Percentiles rank a stretch among this genome's conserved stretches.
These are phyloP conservation scores for Ascochyta pisi DNA, from an alignment of 2,329 filamentous ascomycete genomes.

Conservation along the genomic window DNA sequence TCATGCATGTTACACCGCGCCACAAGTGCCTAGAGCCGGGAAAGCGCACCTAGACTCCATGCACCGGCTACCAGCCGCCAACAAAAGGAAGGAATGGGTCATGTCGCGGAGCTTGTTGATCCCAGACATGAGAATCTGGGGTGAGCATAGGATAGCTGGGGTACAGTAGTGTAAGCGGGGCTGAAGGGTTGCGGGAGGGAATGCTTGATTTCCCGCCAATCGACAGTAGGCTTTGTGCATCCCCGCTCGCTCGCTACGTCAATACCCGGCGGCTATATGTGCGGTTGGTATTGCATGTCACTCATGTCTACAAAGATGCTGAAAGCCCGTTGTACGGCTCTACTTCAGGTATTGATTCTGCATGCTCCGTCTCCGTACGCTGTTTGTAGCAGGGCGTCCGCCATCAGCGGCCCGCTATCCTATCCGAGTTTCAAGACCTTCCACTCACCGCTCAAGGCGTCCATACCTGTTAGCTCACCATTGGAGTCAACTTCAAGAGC, in stretches of 20 bases:
- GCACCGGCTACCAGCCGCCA: background rate
- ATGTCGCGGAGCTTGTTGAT: constrained; percentile 19
- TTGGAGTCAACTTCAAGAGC: constrained; percentile 36
- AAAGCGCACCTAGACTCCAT: constrained; percentile 35
- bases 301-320: background rate
- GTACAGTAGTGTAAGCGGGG: constrained; percentile 30
- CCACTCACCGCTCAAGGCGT: constrained; percentile 46
- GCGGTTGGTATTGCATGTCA: background rate
- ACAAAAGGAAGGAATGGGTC: constrained; percentile 13
- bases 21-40: constrained; percentile 27
- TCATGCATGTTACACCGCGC: constrained; percentile 20
- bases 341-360: background rate
- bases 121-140: constrained; percentile 21
- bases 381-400: constrained; percentile 6
- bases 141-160: constrained; percentile 23
- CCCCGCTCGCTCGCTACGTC: constrained; percentile 4
- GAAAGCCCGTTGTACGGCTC: background rate
- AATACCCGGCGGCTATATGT: constrained; percentile 16
- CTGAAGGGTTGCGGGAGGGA: constrained; percentile 15
- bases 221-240: background rate
- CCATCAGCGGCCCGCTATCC: constrained; percentile 10
- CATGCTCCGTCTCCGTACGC: constrained; percentile 8
- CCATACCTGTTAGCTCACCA: constrained; percentile 39
- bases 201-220: constrained; percentile 35
- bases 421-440: constrained; percentile 39